Conservation (phyloP, 1,139 yeast genomes). For the Yamadazyma sp. region DNA sequence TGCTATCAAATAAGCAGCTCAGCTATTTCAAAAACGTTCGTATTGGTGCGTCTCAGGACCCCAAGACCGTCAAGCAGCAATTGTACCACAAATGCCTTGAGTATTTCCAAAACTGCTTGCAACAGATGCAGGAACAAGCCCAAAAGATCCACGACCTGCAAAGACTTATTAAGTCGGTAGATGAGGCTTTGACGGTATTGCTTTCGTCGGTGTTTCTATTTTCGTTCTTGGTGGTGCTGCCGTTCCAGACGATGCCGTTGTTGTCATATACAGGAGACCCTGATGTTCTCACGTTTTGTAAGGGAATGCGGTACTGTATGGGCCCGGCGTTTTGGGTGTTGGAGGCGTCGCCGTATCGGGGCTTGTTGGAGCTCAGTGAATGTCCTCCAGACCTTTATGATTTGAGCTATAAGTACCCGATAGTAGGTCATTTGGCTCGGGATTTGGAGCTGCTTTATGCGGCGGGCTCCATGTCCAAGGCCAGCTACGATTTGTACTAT, state of each 20-base stretch:
- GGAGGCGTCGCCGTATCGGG: conserved; percentile 1
- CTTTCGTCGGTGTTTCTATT: conserved; percentile 24
- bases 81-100: conserved; percentile 5
- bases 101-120: conserved; percentile 6
- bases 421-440: not conserved
- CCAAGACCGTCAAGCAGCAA: not conserved
- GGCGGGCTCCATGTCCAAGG: not conserved
- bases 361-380: conserved; percentile 1
- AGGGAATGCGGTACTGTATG: conserved; percentile 4
- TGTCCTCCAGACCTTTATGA: not conserved
- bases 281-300: conserved; percentile 7
- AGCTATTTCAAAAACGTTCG: not conserved
- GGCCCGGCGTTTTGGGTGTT: conserved; percentile 5
- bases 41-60: not conserved
- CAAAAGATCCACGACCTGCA: not conserved
- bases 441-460: not conserved
- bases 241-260: conserved; percentile 28
- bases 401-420: conserved; percentile 1
- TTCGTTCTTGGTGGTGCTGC: conserved; percentile 29
- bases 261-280: conserved; percentile 17
- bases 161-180: not conserved
- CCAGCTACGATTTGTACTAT: not conserved
- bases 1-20: not conserved
- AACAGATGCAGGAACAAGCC: conserved; percentile 14
- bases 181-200: conserved; percentile 16